Evolutionary conservation across 371 early-diverging fungal genomes (phyloP), one percentile per base, ranked within the genome.

Genomic region (Mortierella sp.): DNA sequence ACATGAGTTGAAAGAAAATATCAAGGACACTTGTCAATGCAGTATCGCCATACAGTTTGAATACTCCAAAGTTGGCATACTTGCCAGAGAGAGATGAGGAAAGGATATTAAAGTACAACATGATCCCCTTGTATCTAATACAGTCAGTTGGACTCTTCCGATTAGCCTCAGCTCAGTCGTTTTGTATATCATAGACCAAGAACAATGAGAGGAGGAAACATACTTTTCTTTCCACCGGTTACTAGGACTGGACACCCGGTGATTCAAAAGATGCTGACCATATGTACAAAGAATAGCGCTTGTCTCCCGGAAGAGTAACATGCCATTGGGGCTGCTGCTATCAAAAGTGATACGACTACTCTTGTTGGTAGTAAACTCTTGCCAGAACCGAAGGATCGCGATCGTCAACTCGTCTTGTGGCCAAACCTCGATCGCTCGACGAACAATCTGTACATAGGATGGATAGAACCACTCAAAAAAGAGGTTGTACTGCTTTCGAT

Each of bases 41-140:
- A n/a, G 88, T 88, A 74, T 97, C 97, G 61, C 91, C 90, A 72
- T 97, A 97, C 28, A 97, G 83, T 70, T 89, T 91, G 82, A 96
- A 94, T n/a, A 97, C 94, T 3, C 96, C 96, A 84, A 97, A 95
- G 58, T 94, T 94, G 64, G 95, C 92, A 72, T 96, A 97, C 59
- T 91, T 87, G 46, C 97, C 97, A 12, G 88, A 84, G 3, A 96
- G 79, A 26, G 93, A 87, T 9, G 88, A 87, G 16, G 87, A 84
- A 64, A 95, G 72, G 43, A 94, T 94, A 52, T 84, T 85, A 67
- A 95, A 94, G 81, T 93, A 92, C 44, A 92, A 81, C 47, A 88
- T 81, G 21, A 93, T 91, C 29, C 94, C 94, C 74, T 96, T 95
- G 83, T 95, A 94, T 67, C 86, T 90, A 57, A 5, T 37, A 37